Base-by-base conservation (phyloP, 257 asterid species). In the Nicotiana attenuata region DNA sequence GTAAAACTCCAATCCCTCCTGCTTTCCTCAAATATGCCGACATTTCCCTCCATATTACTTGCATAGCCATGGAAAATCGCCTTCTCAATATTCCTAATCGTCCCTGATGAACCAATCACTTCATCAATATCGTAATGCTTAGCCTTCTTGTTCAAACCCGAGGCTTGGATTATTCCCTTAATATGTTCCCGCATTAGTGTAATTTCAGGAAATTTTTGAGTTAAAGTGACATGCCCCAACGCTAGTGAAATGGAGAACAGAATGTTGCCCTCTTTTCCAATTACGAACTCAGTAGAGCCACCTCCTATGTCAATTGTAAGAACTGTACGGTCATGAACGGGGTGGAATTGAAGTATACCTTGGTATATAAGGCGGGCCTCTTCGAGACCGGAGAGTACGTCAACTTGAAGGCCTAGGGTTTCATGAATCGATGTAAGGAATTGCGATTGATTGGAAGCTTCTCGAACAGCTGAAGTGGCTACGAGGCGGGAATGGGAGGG, bases 381-480 rank as follows among this genome's bases (percentile, higher is more conserved):
- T n/a, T 94, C 95, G 3, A 73, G 76, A 73, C 98, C 97, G 52
- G 97, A 89, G 47, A 94, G 88, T 10, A 90, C 84, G 19, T 94
- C 93, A 1, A 91, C 84, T 28, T 84, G 68, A 26, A 87, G 87
- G 45, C 88, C 88, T 38, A 91, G 89, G 76, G 87, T 77, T 79
- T 85, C 88, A 10, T 82, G 77, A 59, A 90, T 77, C 2, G 82
- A 15, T 16, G 63, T 19, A 28, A 86, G 68, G 81, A 94, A 91
- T 45, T 92, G 87, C 71, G 89, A 82, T 66, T 85, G 87, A 87
- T 94, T 91, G 67, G 94, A 86, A 31, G 98, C 92, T 91, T 94
- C 97, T 45, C 98, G 97, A 77, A 94, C 91, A 57, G 98, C 97
- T 29, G 97, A 93, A 77, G 98, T 93, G 64, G 98, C 97, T 59